Percentiles rank a stretch among this genome's conserved stretches.
Conservation (phyloP, 495 filamentous ascomycete genomes). For the Xylaria flabelliformis region DNA sequence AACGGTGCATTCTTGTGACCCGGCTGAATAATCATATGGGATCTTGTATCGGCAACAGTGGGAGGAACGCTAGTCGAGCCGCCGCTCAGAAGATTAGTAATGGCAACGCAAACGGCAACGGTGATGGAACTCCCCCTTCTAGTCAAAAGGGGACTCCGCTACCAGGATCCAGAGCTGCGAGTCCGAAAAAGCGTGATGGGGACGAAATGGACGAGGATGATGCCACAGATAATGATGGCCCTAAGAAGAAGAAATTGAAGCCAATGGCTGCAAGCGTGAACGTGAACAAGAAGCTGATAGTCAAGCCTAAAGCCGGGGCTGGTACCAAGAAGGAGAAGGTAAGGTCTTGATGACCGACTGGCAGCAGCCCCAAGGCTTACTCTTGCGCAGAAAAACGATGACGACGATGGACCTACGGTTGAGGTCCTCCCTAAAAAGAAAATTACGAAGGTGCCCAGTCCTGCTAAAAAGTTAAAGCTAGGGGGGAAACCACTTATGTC, state of each 20-base stretch:
- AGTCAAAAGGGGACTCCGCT: conserved; percentile 66
- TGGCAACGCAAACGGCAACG: conserved; percentile 54
- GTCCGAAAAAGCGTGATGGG: conserved; percentile 59
- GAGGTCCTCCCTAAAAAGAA: conserved; percentile 54
- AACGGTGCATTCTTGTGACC: conserved; percentile 59
- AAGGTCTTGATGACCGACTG: conserved; percentile 48
- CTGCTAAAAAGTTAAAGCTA: conserved; percentile 56
- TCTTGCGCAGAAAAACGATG: conserved; percentile 35
- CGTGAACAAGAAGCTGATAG: conserved; percentile 52
- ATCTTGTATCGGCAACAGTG: conserved; percentile 78
- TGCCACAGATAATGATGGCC: conserved; percentile 54
- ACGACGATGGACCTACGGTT: conserved; percentile 46
- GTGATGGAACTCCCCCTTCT: conserved; percentile 60
- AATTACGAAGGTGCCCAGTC: conserved; percentile 48
- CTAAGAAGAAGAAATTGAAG: conserved; percentile 62
- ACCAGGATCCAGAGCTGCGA: conserved; percentile 53
- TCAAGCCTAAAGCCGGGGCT: conserved; percentile 52
- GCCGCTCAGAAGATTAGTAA: conserved; percentile 63
- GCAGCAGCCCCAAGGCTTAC: conserved; percentile 49
- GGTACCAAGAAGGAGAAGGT: conserved; percentile 55
- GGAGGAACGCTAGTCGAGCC: conserved; percentile 68
- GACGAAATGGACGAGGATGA: conserved; percentile 58
- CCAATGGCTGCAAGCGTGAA: conserved; percentile 42
- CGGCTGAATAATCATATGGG: conserved; percentile 78
- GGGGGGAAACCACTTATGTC: conserved; percentile 47